phyloP scores from a whole-genome alignment of 441 rosid species.

The Erysimum cheiri region DNA sequence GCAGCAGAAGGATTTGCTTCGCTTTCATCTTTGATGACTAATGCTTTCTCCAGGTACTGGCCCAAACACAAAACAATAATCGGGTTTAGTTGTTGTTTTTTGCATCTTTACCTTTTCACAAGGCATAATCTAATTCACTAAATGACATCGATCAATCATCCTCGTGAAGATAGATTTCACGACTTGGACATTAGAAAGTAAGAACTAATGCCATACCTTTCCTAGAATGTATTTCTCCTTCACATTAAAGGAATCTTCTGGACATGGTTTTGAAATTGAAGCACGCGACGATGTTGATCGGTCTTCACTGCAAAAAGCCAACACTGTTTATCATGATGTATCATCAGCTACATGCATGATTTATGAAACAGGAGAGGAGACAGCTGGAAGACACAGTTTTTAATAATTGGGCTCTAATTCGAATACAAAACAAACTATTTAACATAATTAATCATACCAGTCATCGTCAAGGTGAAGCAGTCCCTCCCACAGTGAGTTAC shows the following conservation, averaged over 20 bases:
- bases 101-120: not conserved
- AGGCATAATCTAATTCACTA: slow-evolving; percentile 4
- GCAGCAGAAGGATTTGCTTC: slow-evolving; percentile 42
- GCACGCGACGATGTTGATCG: slow-evolving; percentile 39
- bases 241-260: slow-evolving; percentile 53
- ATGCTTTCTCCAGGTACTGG: slow-evolving; percentile 78
- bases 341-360: slow-evolving; percentile 31
- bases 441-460: slow-evolving; percentile 50
- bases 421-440: slow-evolving; percentile 13
- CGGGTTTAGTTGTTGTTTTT: slow-evolving; percentile 1
- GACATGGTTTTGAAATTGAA: slow-evolving; percentile 67
- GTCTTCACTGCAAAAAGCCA: slow-evolving; percentile 58
- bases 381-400: slow-evolving; percentile 13
- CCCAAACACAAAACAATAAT: slow-evolving; percentile 16
- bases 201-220: slow-evolving; percentile 59
- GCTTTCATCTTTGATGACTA: slow-evolving; percentile 54
- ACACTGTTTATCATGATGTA: slow-evolving; percentile 27
- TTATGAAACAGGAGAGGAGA: slow-evolving; percentile 14
- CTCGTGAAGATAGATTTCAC: slow-evolving; percentile 4
- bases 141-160: slow-evolving; percentile 11
- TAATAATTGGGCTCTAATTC: not conserved
- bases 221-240: slow-evolving; percentile 85
- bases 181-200: slow-evolving; percentile 14
- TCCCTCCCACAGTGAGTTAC: slow-evolving; percentile 93
- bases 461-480: slow-evolving; percentile 50